These are phyloP conservation scores for Pachyrhizus erosus DNA, from an alignment of 306 rosid genomes.

Conservation along the genomic window DNA sequence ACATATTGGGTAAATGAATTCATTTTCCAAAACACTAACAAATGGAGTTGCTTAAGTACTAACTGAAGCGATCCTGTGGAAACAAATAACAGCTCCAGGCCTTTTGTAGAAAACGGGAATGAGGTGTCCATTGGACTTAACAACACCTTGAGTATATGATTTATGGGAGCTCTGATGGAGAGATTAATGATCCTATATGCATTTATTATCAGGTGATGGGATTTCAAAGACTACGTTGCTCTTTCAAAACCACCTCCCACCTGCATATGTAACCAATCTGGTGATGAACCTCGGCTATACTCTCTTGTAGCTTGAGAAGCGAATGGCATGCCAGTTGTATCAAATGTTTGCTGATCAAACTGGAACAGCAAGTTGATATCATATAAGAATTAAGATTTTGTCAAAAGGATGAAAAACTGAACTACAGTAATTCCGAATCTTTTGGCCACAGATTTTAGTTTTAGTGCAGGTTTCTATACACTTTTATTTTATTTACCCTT, in stretches of 20 bases:
- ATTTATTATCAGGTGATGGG: conserved; percentile 56
- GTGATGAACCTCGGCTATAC: conserved; percentile 75
- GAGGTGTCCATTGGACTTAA: conserved; percentile 49
- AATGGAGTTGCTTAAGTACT: conserved; percentile 53
- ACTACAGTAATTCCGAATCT: conserved; percentile 9
- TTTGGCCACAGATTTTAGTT: background rate
- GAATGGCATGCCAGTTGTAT: conserved; percentile 62
- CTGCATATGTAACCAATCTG: conserved; percentile 98
- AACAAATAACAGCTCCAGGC: conserved; percentile 56
- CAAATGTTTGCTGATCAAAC: conserved; percentile 81
- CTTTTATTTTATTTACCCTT: background rate
- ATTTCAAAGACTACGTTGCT: conserved; percentile 59
- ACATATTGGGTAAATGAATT: conserved; percentile 54
- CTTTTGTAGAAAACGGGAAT: conserved; percentile 51
- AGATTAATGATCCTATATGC: conserved; percentile 48
- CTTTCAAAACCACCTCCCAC: conserved; percentile 86
- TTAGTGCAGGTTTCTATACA: background rate
- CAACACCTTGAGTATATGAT: conserved; percentile 56
- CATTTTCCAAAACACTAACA: conserved; percentile 59
- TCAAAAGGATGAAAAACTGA: conserved; percentile 28
- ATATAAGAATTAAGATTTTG: conserved; percentile 36
- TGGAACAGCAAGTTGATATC: conserved; percentile 52
- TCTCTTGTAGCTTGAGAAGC: conserved; percentile 78
- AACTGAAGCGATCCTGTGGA: conserved; percentile 44
- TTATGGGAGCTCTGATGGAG: conserved; percentile 52